These are phyloP conservation scores for Smithsoniella earleae DNA, from an alignment of 163 green algal genomes.

Conservation along the genomic window DNA sequence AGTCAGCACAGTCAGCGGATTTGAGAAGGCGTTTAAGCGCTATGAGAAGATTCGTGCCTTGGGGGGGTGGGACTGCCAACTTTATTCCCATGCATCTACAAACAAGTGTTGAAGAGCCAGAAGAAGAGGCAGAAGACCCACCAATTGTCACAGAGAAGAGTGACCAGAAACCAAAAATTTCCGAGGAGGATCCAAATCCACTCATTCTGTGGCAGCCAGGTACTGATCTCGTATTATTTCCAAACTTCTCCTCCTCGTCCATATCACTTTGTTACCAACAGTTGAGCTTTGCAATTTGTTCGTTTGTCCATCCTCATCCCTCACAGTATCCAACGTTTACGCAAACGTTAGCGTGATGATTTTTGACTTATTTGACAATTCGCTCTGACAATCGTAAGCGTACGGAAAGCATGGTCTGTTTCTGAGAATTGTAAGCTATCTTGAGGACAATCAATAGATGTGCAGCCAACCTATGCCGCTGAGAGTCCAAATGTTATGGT, in stretches of 20 bases:
- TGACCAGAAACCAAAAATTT: not conserved
- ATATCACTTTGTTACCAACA: not conserved
- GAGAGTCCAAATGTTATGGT: too few species aligned
- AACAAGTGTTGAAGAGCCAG: conserved; percentile 30
- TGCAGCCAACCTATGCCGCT: too few species aligned
- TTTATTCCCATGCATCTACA: conserved; percentile 33
- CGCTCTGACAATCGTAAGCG: not conserved
- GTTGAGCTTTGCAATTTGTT: not conserved
- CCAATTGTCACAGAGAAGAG: too few species aligned
- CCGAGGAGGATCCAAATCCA: conserved; percentile 3
- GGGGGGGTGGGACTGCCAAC: conserved; percentile 49
- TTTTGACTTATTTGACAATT: not conserved
- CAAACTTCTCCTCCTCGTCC: not conserved
- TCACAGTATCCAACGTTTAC: not conserved
- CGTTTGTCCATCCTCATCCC: not conserved
- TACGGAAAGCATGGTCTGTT: too few species aligned
- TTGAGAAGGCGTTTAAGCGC: conserved; percentile 52
- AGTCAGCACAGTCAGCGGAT: conserved; percentile 47
- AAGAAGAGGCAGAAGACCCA: conserved; percentile 20
- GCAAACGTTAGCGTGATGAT: not conserved
- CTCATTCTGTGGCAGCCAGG: conserved; percentile 9
- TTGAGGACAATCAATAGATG: too few species aligned
- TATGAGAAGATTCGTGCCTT: conserved; percentile 64
- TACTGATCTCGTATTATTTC: not conserved
- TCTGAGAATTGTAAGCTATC: too few species aligned